Evolutionary conservation across 768 basidiomycete species (phyloP).

Genomic region (Multifurca ochricompacta): DNA sequence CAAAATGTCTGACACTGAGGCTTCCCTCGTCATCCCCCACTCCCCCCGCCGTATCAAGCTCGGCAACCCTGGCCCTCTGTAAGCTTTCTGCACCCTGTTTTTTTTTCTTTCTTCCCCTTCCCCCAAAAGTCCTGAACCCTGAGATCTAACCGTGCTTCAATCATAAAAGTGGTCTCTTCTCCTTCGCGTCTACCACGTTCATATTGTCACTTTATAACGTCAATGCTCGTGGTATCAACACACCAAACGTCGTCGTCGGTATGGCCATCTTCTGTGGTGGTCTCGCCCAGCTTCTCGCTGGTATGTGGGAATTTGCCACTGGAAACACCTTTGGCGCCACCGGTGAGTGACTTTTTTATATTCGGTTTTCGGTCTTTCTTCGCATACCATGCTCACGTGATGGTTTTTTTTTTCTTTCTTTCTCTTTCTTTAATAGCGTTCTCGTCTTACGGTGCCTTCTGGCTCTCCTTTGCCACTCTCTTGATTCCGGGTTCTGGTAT

Average conservation of each 20-base stretch:
- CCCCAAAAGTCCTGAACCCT: not conserved
- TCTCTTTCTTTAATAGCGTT: conserved; percentile 43
- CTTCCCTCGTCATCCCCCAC: not conserved
- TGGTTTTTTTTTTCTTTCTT: not conserved
- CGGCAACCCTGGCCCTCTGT: conserved; percentile 37
- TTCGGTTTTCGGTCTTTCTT: no score
- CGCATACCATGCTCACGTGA: conserved; percentile 54
- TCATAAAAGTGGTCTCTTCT: conserved; percentile 72
- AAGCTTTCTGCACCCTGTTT: conserved; percentile 23
- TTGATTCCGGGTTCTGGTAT: conserved; percentile 66
- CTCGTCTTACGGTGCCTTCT: conserved; percentile 79
- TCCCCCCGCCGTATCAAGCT: not conserved
- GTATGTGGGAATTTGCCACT: conserved; percentile 62
- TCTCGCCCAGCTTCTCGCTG: conserved; percentile 77
- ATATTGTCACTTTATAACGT: conserved; percentile 72
- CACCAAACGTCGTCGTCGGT: conserved; percentile 69
- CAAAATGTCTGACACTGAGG: conserved; percentile 8
- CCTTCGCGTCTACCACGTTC: conserved; percentile 79
- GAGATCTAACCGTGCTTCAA: conserved; percentile 47
- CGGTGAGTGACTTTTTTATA: conserved; percentile 37
- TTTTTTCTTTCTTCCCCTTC: not conserved
- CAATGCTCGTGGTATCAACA: conserved; percentile 41
- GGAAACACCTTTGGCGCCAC: conserved; percentile 68
- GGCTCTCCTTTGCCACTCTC: conserved; percentile 75
- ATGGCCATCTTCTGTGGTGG: conserved; percentile 86